These are phyloP conservation scores for Floccularia luteovirens DNA, from an alignment of 768 basidiomycete genomes.

Conservation along the genomic window DNA sequence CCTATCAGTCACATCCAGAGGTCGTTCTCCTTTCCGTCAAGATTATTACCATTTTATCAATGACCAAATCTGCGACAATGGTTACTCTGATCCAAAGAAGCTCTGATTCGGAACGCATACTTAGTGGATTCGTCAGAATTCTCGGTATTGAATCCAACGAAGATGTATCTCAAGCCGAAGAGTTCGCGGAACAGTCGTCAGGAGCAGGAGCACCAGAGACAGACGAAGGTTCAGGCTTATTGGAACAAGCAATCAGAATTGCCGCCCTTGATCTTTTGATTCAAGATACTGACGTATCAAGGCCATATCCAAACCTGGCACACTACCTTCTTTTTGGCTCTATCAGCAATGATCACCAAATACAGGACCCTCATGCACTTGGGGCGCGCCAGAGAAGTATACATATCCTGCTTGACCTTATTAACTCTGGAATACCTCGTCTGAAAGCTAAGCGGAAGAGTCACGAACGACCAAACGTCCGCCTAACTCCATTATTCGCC, in stretches of 20 bases:
- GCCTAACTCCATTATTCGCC: conserved; percentile 47
- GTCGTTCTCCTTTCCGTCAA: conserved; percentile 72
- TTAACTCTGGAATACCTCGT: conserved; percentile 66
- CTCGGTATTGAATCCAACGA: conserved; percentile 55
- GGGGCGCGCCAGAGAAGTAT: conserved; percentile 64
- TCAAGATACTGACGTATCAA: conserved; percentile 56
- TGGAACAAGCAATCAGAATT: conserved; percentile 65
- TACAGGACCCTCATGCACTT: conserved; percentile 74
- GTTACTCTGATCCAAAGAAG: conserved; percentile 76
- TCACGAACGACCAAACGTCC: conserved; percentile 18
- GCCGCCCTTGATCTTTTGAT: conserved; percentile 79
- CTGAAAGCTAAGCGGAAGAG: conserved; percentile 37
- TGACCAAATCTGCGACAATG: conserved; percentile 60
- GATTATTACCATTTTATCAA: conserved; percentile 61
- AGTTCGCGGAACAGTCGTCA: conserved; percentile 50
- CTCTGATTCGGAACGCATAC: conserved; percentile 77
- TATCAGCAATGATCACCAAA: conserved; percentile 48
- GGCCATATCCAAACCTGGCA: conserved; percentile 73
- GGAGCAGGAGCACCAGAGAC: conserved; percentile 68
- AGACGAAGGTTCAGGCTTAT: conserved; percentile 32
- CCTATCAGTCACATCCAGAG: conserved; percentile 64
- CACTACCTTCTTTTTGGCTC: conserved; percentile 83
- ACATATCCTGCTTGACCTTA: conserved; percentile 73
- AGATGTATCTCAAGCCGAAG: conserved; percentile 54
- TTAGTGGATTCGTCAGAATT: conserved; percentile 67